Base-by-base conservation (phyloP, 768 basidiomycete species). In the Pholiota conissans region DNA sequence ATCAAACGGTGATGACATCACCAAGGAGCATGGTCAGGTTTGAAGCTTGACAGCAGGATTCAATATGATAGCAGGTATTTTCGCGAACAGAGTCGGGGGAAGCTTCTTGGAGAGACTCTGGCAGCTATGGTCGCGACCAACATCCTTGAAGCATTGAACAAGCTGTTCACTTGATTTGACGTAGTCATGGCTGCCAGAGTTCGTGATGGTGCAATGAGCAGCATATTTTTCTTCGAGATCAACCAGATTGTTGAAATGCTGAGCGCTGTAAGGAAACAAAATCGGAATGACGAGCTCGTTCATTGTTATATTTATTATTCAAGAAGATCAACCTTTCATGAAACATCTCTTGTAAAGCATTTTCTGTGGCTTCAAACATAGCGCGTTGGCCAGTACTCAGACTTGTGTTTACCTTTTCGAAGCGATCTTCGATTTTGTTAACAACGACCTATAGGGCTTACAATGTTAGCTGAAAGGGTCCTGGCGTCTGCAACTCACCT, bases 201-300 rank as follows among this genome's bases (percentile, higher is more conserved):
- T 65, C 37, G 84, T 69, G 28, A 74, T 69, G 40, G 73, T 71
- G 56, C 79, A 74, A 52, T 75, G 72, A 24, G 58, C 67, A 34
- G 79, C 73, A 61, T 86, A 87, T 52, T 80, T 78, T 52, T 77
- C 75, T 62, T 86, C 83, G 16, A 87, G 74, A 52, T 78, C 76
- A 28, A 87, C 77, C 28, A 89, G 67, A 13, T 60, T 67, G 62
- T 86, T 83, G 67, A 82, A 85, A 61, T 82, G 77, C 18, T 61
- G 67, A 39, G 75, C 74, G 52, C 87, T 89, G 20, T 3, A 46
- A 24, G 24, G 16, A 32, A 8, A 45, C 40, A 26, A 13, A 28
- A 28, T 22, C 16, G 27, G 20, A 14, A 42, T 42, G 37, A 52
- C 30, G 53, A 24, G 22, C 20, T 22, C 50, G 45, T 55, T 49